Evolutionary conservation across 2,329 filamentous ascomycete genomes (phyloP).

Genomic region (Aspergillus sp.): DNA sequence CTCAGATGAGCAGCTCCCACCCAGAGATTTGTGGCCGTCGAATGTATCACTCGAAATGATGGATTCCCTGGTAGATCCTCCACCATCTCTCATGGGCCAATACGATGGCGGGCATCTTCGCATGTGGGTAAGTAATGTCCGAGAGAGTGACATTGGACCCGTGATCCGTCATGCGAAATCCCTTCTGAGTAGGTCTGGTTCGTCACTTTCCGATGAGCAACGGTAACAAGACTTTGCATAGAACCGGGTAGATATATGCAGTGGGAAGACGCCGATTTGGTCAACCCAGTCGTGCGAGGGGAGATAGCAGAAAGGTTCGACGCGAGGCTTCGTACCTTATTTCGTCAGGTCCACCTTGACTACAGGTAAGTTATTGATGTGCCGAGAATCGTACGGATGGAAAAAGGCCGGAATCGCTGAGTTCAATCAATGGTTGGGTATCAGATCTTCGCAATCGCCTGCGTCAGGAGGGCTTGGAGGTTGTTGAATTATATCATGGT

Average conservation of each 20-base stretch:
- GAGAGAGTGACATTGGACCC: slow-evolving; percentile 5
- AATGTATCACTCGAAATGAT: slow-evolving; percentile 15
- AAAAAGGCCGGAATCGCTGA: background rate
- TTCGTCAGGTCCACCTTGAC: background rate
- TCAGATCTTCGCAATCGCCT: background rate
- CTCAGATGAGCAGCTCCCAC: slow-evolving; percentile 14
- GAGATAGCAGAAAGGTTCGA: slow-evolving; percentile 3
- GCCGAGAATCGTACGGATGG: background rate
- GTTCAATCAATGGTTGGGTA: background rate
- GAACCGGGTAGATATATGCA: slow-evolving; percentile 23
- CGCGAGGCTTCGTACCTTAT: background rate
- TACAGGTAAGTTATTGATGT: background rate
- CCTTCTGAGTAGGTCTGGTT: slow-evolving; percentile 10
- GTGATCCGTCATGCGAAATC: slow-evolving; percentile 12
- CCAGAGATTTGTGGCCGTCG: slow-evolving; percentile 6
- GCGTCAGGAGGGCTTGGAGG: background rate
- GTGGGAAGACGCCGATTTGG: slow-evolving; percentile 21
- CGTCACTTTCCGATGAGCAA: background rate
- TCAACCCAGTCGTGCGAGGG: slow-evolving; percentile 6
- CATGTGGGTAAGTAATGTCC: slow-evolving; percentile 13
- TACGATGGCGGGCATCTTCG: slow-evolving; percentile 24
- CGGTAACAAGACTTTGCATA: slow-evolving; percentile 1
- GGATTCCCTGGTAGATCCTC: slow-evolving; percentile 14
- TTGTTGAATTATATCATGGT: background rate
- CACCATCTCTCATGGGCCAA: slow-evolving; percentile 10